phyloP scores from a whole-genome alignment of 2,329 filamentous ascomycete species.

The Rutstroemia sp. region DNA sequence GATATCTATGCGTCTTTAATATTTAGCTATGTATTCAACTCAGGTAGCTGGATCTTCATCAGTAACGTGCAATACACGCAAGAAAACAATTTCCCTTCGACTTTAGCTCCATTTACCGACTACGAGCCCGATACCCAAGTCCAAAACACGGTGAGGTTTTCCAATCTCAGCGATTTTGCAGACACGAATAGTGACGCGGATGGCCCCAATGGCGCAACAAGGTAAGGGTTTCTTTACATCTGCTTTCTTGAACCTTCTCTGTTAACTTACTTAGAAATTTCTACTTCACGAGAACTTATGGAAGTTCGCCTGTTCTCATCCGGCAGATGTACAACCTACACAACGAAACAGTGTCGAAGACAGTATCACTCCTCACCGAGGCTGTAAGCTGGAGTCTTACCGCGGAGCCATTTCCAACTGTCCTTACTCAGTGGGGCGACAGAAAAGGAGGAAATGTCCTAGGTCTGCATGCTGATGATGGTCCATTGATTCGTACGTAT shows the following conservation, averaged over 20 bases:
- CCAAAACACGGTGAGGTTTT: not conserved
- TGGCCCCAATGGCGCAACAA: not conserved
- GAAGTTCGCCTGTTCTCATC: not conserved
- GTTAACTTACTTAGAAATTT: not conserved
- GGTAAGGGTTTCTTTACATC: too few species aligned
- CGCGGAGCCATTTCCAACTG: slow-evolving; percentile 8
- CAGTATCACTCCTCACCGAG: not conserved
- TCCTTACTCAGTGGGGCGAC: slow-evolving; percentile 7
- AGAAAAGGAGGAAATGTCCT: slow-evolving; percentile 8
- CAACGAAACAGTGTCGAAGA: not conserved
- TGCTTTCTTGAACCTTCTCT: too few species aligned
- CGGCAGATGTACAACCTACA: slow-evolving; percentile 1
- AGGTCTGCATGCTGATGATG: slow-evolving; percentile 6
- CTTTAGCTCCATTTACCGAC: not conserved
- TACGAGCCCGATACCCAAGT: not conserved
- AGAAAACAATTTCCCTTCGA: not conserved
- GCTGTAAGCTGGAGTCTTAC: slow-evolving; percentile 4
- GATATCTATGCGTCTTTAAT: not conserved
- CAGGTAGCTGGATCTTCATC: not conserved
- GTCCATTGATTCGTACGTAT: not conserved
- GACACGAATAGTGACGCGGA: not conserved
- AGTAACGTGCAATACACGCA: not conserved
- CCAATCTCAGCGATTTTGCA: not conserved
- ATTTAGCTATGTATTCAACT: not conserved
- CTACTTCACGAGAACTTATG: not conserved